Evolutionary conservation across 2,329 filamentous ascomycete species (phyloP).

Genomic region (Verticillium nubilum): DNA sequence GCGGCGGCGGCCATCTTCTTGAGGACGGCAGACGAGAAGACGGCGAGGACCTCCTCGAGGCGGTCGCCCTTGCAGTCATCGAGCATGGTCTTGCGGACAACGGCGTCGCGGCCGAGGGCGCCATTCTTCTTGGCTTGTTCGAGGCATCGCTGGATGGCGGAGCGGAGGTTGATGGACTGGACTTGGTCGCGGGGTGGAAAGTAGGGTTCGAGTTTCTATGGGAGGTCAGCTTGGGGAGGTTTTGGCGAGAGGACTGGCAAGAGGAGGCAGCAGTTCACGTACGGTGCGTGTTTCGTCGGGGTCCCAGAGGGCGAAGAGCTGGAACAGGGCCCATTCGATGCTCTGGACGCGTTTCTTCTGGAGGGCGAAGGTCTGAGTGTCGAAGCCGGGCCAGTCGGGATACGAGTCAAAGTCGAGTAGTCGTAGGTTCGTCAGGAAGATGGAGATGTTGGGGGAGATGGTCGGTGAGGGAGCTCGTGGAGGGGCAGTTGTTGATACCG

Average conservation of each 20-base stretch:
- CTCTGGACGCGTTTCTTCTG: slow-evolving; percentile 78
- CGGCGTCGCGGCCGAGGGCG: slow-evolving; percentile 68
- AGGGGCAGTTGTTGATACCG: slow-evolving; percentile 5
- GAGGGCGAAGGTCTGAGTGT: slow-evolving; percentile 64
- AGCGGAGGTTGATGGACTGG: slow-evolving; percentile 85
- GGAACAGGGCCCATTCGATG: slow-evolving; percentile 88
- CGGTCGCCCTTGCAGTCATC: slow-evolving; percentile 93
- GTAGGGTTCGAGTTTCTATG: slow-evolving; percentile 79
- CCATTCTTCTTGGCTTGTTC: slow-evolving; percentile 87
- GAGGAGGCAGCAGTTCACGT: slow-evolving; percentile 16
- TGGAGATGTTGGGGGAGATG: slow-evolving; percentile 42
- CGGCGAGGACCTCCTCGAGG: slow-evolving; percentile 77
- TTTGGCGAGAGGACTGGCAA: too few species aligned
- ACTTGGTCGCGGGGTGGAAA: slow-evolving; percentile 87
- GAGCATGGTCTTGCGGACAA: slow-evolving; percentile 89
- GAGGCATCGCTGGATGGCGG: slow-evolving; percentile 74
- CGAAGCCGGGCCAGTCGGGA: slow-evolving; percentile 77
- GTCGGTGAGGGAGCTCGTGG: slow-evolving; percentile 24
- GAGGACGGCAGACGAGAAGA: slow-evolving; percentile 79
- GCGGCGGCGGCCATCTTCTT: slow-evolving; percentile 56
- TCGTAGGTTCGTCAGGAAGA: slow-evolving; percentile 79
- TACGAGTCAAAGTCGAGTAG: slow-evolving; percentile 73
- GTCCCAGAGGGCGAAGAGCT: slow-evolving; percentile 82
- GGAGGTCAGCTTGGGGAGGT: neutral
- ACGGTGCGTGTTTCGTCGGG: slow-evolving; percentile 69